phyloP scores from a whole-genome alignment of 2,329 filamentous ascomycete species.

The Dendrostoma leiphaemia region DNA sequence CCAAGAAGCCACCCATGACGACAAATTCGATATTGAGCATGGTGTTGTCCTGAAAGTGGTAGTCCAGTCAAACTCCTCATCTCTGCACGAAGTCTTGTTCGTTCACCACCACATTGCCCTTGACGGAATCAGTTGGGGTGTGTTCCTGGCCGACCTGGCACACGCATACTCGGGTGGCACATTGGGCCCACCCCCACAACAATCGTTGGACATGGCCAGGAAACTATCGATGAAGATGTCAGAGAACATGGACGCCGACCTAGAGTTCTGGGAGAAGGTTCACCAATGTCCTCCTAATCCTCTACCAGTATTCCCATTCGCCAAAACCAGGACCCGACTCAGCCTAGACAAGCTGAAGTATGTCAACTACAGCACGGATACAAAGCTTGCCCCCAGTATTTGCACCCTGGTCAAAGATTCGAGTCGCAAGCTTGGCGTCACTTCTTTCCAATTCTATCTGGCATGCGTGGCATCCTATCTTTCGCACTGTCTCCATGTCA shows the following conservation, averaged over 20 bases:
- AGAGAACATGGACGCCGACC: too few species aligned
- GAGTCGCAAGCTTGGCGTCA: too few species aligned
- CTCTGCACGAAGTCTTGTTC: slow-evolving; percentile 24
- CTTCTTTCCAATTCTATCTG: slow-evolving; percentile 45
- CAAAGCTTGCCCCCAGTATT: too few species aligned
- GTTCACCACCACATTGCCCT: slow-evolving; percentile 32
- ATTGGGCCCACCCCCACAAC: background rate
- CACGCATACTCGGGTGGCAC: background rate
- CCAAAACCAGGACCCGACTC: slow-evolving; percentile 19
- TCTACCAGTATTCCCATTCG: slow-evolving; percentile 26
- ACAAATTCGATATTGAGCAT: slow-evolving; percentile 23
- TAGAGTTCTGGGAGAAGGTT: background rate
- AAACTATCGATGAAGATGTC: too few species aligned
- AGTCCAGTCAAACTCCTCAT: slow-evolving; percentile 18
- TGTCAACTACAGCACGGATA: too few species aligned
- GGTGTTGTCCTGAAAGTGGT: slow-evolving; percentile 24
- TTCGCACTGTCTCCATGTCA: too few species aligned
- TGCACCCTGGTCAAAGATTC: too few species aligned
- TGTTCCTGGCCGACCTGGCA: slow-evolving; percentile 20
- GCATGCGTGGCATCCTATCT: too few species aligned
- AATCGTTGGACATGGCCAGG: slow-evolving; percentile 7
- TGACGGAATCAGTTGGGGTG: slow-evolving; percentile 28
- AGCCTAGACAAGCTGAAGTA: slow-evolving; percentile 18
- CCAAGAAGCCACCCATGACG: slow-evolving; percentile 1
- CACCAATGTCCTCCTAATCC: slow-evolving; percentile 19